Base-by-base conservation (phyloP, 345 rosid genomes). In the Euphorbia pulcherrima region DNA sequence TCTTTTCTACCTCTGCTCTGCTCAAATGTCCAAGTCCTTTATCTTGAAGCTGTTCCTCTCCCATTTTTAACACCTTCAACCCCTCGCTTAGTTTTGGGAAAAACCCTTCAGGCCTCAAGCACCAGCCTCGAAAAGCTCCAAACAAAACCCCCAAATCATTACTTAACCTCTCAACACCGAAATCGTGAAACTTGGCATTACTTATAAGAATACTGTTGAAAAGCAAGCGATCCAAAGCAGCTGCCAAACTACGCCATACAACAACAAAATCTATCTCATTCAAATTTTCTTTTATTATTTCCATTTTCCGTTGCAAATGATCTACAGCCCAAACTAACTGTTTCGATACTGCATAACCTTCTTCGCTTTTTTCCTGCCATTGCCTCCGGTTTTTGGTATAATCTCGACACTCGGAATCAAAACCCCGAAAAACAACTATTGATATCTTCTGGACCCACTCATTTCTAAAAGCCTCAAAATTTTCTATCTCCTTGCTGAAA, bases 391-490 rank as follows among this genome's bases (percentile, higher is more conserved):
- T 88, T 74, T 88, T 95, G 27, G 84, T 60, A 82, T 95, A 92
- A 70, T 92, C 97, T 72, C 89, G 77, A 69, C 81, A 83, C 46
- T 73, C 73, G 17, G 88, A 86, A 79, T 92, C 99, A 51, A 92
- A 92, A 46, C 96, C 97, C 77, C 96, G 79, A 70, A 92, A 75
- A 73, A 88, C 67, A 66, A 89, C 97, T 50, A 86, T 69, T 8
- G 89, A 87, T 68, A 92, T 70, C 79, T 87, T 92, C 78, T 83
- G 88, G 35, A 90, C 86, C 99, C 92, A 92, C 75, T 89, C 93
- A 28, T 71, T 47, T 62, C 90, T 78, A 69, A 92, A 92, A 55
- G 77, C 77, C 78, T 87, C 86, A 70, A 87, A 41, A 76, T 77
- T 84, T 73, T 64, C 76, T 55, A 87, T 78, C 77, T 87, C 93